Conservation (phyloP, 495 filamentous ascomycete species). For the Symbiotaphrina buchneri region DNA sequence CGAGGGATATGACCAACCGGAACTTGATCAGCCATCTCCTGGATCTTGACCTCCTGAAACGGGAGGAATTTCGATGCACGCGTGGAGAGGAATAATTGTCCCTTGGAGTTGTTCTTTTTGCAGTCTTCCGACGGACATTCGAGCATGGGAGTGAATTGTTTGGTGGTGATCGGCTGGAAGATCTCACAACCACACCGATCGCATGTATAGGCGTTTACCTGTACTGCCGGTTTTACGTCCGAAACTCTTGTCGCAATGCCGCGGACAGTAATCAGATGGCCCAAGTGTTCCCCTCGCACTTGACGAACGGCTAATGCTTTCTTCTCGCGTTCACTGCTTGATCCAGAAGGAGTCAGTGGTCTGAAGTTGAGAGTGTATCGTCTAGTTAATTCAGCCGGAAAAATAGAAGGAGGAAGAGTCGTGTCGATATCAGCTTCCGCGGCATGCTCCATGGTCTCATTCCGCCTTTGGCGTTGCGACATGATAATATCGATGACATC, state of each 20-base stretch:
- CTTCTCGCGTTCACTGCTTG: slow-evolving; percentile 31
- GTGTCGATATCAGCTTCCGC: slow-evolving; percentile 45
- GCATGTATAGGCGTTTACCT: slow-evolving; percentile 93
- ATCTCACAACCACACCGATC: slow-evolving; percentile 92
- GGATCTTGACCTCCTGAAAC: slow-evolving; percentile 97
- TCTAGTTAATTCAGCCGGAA: slow-evolving; percentile 77
- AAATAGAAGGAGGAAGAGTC: slow-evolving; percentile 30
- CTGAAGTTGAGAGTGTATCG: slow-evolving; percentile 93
- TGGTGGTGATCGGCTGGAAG: slow-evolving; percentile 86
- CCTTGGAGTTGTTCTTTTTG: slow-evolving; percentile 72
- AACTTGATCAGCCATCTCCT: slow-evolving; percentile 95
- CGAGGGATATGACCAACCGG: slow-evolving; percentile 94
- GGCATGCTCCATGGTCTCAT: slow-evolving; percentile 45
- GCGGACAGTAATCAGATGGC: slow-evolving; percentile 78
- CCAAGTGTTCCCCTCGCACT: slow-evolving; percentile 78
- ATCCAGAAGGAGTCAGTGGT: slow-evolving; percentile 49
- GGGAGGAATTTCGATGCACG: slow-evolving; percentile 90
- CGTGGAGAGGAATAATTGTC: slow-evolving; percentile 80
- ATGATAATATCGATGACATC: slow-evolving; percentile 94
- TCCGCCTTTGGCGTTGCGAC: slow-evolving; percentile 71
- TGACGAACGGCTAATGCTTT: slow-evolving; percentile 89
- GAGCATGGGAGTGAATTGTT: slow-evolving; percentile 67
- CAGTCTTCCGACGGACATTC: slow-evolving; percentile 78
- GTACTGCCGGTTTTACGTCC: slow-evolving; percentile 92
- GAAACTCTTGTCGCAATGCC: slow-evolving; percentile 91